phyloP scores from a whole-genome alignment of 148 eudicot genomes.

The Bassia scoparia region DNA sequence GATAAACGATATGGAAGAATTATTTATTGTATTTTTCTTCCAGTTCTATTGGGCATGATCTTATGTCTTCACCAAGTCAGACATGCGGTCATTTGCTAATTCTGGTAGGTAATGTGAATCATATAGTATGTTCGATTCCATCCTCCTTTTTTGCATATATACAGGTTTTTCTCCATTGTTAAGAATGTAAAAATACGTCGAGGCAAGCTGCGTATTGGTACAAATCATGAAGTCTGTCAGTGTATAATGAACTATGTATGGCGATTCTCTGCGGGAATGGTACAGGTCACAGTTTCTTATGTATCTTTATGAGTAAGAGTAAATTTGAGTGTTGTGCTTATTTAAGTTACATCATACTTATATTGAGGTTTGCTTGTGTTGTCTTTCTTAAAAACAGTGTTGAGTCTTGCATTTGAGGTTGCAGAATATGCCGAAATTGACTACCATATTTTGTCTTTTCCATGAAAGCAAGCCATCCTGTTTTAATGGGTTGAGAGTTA shows the following conservation, averaged over 20 bases:
- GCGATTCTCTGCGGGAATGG: conserved; percentile 99
- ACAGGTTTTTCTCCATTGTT: conserved; percentile 88
- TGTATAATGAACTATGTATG: conserved; percentile 98
- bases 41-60: no score
- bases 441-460: conserved; percentile 89
- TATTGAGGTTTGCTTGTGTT: not conserved
- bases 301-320: not conserved
- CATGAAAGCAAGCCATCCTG: conserved; percentile 99
- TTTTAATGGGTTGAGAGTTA: conserved; percentile 96
- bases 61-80: no score
- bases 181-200: conserved; percentile 92
- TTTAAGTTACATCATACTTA: not conserved
- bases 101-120: no score
- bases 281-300: conserved; percentile 24
- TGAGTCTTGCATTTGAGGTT: conserved; percentile 96
- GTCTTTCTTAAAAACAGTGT: conserved; percentile 51
- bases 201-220: conserved; percentile 98
- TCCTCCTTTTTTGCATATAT: not conserved
- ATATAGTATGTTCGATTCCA: no score
- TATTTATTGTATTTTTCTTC: no score
- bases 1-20: no score
- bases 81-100: no score
- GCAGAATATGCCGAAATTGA: conserved; percentile 97
- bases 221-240: conserved; percentile 97
- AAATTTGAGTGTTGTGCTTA: not conserved